Base-by-base conservation (phyloP, 345 rosid species). In the Durio zibethinus region DNA sequence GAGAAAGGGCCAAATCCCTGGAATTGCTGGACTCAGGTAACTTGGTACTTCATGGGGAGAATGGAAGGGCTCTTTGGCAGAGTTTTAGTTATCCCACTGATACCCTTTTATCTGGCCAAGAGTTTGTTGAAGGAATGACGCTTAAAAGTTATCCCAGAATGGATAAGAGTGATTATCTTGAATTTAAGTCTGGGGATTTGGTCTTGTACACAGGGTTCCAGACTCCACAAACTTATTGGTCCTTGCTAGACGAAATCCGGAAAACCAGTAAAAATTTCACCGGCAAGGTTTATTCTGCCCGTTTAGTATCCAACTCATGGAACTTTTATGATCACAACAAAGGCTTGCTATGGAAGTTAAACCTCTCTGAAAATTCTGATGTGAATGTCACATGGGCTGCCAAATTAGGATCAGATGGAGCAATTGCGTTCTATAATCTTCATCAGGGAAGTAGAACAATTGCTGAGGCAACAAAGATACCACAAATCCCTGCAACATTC, bases 21-120 rank as follows among this genome's bases (percentile, higher is more conserved):
- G 83, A 79, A 65, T 74, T 89, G 83, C 54, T n/a, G 78, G 86
- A 87, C 47, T 87, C 89, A 0, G 92, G 92, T 8, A 89, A 87
- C 82, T 81, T 89, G 83, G 88, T 86, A 20, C 78, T 89, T 84
- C 83, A 45, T 27, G 88, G 84, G 43, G 73, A 70, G 11, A 61
- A 48, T n/a, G 72, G 73, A 53, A 57, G 31, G 6, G 21, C 70
- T 63, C 77, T 89, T 31, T 87, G 92, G 92, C 87, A 89, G 85
- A 89, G 90, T 75, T 93, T 93, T 76, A 78, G 81, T 16, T 20
- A 86, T 71, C 90, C 96, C 11, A 84, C 89, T 2, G 87, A 88
- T 25, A 86, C 91, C 7, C 54, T 91, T 68, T 82, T 91, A 25
- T 90, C 88, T 16, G 65, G 69, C 62, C 97, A 93, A 81, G 84